Evolutionary conservation across 2,329 filamentous ascomycete species (phyloP), one percentile per base, ranked within the genome.

Genomic region (Colletotrichum falcatum): DNA sequence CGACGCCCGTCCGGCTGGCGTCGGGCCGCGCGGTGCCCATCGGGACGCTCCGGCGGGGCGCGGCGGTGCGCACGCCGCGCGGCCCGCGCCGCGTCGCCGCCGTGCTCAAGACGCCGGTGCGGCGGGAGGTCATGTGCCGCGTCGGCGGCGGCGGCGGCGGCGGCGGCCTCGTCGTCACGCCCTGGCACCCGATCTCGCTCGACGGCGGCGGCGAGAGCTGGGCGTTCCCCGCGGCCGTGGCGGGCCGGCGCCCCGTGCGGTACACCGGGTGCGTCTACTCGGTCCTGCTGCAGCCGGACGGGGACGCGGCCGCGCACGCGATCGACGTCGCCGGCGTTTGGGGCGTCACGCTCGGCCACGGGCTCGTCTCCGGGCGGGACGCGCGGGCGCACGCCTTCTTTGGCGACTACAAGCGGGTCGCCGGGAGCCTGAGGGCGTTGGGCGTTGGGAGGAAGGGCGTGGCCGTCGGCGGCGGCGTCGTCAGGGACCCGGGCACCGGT

Each of bases 311-410:
- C 9, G 84, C 85, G 0, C 88, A 91, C 74, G 85, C 87, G 0
- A 78, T 91, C 37, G 75, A 77, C 1, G 79, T 88, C 18, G 83
- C 78, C 1, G 78, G 78, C n/a, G 72, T 81, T 53, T 87, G 86
- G 83, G 88, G 85, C 18, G 87, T 89, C 1, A 88, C 88, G 0
- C 79, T 91, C 16, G 89, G 88, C 1, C 89, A 91, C 74, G 88
- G 89, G 0, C 54, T 89, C 26, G 76, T 79, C 2, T 65, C 70
- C 1, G 78, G 75, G 0, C 75, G 73, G 3, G 84, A 86, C 73
- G 78, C 81, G 1, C 81, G 88, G 28, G 83, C 82, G 0, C 88
- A 90, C 74, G 72, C 65, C 5, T 90, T 90, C 78, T 86, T 89
- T 69, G 88, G 88, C 1, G 79, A 87, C 65, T 87, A 88, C 58